Conservation (phyloP, 768 basidiomycete species). For the Chalciporus piperatus region DNA sequence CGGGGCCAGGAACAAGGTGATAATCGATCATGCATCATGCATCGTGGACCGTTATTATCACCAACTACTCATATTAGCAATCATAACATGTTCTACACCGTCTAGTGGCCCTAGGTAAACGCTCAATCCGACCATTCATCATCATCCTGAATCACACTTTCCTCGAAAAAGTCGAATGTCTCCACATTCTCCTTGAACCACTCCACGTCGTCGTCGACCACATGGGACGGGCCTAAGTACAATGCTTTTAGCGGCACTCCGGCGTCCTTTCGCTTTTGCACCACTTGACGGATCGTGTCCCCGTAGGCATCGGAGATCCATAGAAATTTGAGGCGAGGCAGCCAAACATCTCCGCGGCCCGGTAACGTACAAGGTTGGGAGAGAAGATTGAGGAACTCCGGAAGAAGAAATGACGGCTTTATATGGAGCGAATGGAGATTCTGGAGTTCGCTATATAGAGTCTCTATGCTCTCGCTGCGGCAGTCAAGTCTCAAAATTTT, state of each 20-base stretch:
- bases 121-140: too few relatives aligned
- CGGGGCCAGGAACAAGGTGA: too few relatives aligned
- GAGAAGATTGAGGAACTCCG: slow-evolving; percentile 27
- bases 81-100: too few relatives aligned
- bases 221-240: slow-evolving; percentile 42
- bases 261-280: slow-evolving; percentile 38
- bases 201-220: slow-evolving; percentile 40
- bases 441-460: slow-evolving; percentile 46
- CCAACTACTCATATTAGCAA: too few relatives aligned
- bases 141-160: not conserved
- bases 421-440: slow-evolving; percentile 45
- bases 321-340: slow-evolving; percentile 52
- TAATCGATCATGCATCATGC: too few relatives aligned
- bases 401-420: slow-evolving; percentile 29
- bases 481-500: slow-evolving; percentile 53
- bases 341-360: slow-evolving; percentile 24
- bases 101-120: too few relatives aligned
- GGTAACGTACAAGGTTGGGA: not conserved
- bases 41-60: too few relatives aligned
- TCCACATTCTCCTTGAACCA: slow-evolving; percentile 55
- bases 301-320: slow-evolving; percentile 30
- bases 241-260: slow-evolving; percentile 48
- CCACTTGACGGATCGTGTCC: slow-evolving; percentile 41
- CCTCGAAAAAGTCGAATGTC: slow-evolving; percentile 51
- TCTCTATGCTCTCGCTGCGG: slow-evolving; percentile 28